These are phyloP conservation scores for Quercus wislizeni DNA, from an alignment of 306 rosid genomes.

Conservation along the genomic window DNA sequence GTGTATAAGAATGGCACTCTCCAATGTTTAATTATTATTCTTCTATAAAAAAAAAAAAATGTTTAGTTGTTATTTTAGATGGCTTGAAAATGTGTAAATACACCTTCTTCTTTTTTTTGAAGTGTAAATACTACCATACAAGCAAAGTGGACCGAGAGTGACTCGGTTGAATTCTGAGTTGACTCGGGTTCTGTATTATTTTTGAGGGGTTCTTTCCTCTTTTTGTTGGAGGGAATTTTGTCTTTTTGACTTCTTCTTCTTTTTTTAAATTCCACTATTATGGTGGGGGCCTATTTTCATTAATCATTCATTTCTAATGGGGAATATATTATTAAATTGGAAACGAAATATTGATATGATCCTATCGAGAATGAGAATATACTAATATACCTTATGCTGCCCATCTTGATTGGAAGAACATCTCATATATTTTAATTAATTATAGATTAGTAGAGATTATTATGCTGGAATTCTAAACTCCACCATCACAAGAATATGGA, in stretches of 20 bases:
- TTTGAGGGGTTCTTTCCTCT: neutral
- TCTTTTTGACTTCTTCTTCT: slow-evolving; percentile 20
- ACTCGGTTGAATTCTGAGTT: neutral
- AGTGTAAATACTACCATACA: too few relatives aligned
- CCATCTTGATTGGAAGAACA: neutral
- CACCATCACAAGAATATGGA: too few relatives aligned
- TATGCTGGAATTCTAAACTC: too few relatives aligned
- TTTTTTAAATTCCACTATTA: slow-evolving; percentile 7
- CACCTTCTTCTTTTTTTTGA: neutral
- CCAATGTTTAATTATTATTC: too few relatives aligned
- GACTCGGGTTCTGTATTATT: neutral
- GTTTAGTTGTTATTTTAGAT: too few relatives aligned
- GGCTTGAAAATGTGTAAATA: too few relatives aligned
- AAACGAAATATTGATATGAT: slow-evolving; percentile 17
- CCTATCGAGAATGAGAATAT: slow-evolving; percentile 43
- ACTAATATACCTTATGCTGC: slow-evolving; percentile 25
- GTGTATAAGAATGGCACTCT: too few relatives aligned
- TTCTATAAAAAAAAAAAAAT: too few relatives aligned
- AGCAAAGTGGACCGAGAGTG: neutral
- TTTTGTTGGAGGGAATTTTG: neutral
- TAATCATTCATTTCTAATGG: neutral
- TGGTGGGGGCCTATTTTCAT: slow-evolving; percentile 6
- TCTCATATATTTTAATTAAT: neutral
- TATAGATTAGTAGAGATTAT: neutral
- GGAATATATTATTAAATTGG: neutral